A percentile compares a stretch with the other conserved stretches of the same genome.
phyloP scores from a whole-genome alignment of 768 basidiomycete species.

The Steccherinum ochraceum region DNA sequence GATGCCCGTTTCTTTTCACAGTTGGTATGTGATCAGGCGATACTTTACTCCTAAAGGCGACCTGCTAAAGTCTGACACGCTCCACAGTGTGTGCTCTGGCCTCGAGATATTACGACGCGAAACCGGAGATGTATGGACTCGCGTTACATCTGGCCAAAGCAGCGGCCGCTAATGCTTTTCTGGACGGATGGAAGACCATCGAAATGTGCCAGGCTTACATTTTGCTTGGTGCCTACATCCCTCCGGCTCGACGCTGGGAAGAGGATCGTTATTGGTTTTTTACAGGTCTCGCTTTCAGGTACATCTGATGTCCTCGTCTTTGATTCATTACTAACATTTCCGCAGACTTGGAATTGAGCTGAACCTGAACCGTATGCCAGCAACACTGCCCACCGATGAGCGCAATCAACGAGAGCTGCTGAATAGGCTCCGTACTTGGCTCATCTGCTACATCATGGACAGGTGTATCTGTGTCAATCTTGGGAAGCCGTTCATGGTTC shows the following conservation, averaged over 20 bases:
- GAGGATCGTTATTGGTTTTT: conserved; percentile 72
- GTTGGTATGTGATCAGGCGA: conserved; percentile 34
- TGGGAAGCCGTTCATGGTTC: conserved; percentile 65
- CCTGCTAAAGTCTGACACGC: neutral
- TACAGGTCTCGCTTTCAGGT: conserved; percentile 68
- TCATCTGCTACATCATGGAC: conserved; percentile 72
- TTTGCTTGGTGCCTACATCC: conserved; percentile 56
- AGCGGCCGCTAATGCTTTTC: conserved; percentile 50
- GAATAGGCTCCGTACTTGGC: conserved; percentile 70
- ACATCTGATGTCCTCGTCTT: conserved; percentile 8
- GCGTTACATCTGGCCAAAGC: conserved; percentile 60
- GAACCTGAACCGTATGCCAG: conserved; percentile 50
- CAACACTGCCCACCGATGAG: conserved; percentile 35
- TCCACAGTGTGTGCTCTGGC: conserved; percentile 60
- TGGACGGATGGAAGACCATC: conserved; percentile 59
- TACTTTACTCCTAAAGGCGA: too few relatives aligned
- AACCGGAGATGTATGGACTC: conserved; percentile 48
- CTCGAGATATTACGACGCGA: conserved; percentile 53
- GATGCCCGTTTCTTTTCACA: conserved; percentile 54
- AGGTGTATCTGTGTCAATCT: conserved; percentile 70
- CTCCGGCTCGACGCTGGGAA: conserved; percentile 57
- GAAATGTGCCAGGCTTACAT: conserved; percentile 78
- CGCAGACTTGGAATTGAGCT: conserved; percentile 67
- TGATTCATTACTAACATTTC: neutral
- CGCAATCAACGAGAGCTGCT: conserved; percentile 59